phyloP scores from a whole-genome alignment of 2,329 filamentous ascomycete genomes.

The Aspergillus sp. region DNA sequence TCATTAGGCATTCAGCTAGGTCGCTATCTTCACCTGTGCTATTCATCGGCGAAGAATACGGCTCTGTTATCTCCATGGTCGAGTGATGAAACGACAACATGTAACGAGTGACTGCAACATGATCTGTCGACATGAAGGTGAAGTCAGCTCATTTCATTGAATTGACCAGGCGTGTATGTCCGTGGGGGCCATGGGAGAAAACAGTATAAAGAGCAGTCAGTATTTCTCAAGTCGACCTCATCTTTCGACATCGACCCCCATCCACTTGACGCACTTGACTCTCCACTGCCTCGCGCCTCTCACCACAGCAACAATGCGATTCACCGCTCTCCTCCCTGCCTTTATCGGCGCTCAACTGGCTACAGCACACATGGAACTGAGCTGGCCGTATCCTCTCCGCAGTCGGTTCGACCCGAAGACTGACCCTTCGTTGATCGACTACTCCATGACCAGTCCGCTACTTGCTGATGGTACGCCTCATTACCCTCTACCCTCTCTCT shows the following conservation, averaged over 20 bases:
- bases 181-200: no score
- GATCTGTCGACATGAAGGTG: background rate
- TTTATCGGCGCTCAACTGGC: background rate
- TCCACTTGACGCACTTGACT: no score
- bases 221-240: no score
- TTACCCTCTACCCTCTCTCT: background rate
- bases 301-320: constrained; percentile 1
- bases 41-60: background rate
- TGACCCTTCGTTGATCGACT: constrained; percentile 52
- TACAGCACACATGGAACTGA: constrained; percentile 51
- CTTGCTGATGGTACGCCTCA: constrained; percentile 32
- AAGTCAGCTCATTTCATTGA: background rate
- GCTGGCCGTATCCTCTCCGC: constrained; percentile 48
- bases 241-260: no score
- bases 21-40: no score
- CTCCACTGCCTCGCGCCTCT: no score
- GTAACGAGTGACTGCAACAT: constrained; percentile 6
- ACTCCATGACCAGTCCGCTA: constrained; percentile 30
- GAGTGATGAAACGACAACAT: background rate
- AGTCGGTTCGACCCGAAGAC: constrained; percentile 56
- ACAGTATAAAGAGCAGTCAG: no score
- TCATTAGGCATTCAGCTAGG: no score
- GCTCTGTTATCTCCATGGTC: background rate
- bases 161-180: no score
- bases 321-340: constrained; percentile 1